These are phyloP conservation scores for Noccaea caerulescens DNA, from an alignment of 345 rosid species.

Conservation along the genomic window DNA sequence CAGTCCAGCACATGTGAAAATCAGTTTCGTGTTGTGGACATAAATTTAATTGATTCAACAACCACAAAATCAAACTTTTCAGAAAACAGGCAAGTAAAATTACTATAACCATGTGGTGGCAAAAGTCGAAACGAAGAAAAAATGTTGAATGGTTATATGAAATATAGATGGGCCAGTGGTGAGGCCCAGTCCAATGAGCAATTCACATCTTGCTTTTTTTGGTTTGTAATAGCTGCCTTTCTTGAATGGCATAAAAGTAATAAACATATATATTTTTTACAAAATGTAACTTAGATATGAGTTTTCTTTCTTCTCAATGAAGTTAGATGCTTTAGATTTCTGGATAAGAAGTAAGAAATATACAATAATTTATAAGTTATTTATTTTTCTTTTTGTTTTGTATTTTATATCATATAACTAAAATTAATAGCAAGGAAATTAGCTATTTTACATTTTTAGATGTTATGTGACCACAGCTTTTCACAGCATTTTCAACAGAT, in stretches of 20 bases:
- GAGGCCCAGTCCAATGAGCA: not conserved
- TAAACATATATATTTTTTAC: not conserved
- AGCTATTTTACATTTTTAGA: not conserved
- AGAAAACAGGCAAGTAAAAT: too few species aligned
- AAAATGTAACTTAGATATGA: too few species aligned
- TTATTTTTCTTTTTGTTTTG: not conserved
- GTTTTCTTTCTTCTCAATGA: not conserved
- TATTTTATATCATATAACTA: not conserved
- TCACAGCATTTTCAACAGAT: conserved; percentile 10
- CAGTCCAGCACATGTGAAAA: too few species aligned
- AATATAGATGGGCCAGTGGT: conserved; percentile 12
- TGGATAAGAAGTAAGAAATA: not conserved
- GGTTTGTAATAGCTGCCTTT: not conserved
- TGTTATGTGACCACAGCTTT: conserved; percentile 29
- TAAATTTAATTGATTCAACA: too few species aligned
- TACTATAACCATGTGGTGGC: too few species aligned
- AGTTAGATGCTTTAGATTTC: not conserved
- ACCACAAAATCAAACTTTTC: too few species aligned
- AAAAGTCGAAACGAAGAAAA: too few species aligned
- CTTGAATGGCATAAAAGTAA: not conserved
- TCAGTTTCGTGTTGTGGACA: too few species aligned
- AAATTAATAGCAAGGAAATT: not conserved
- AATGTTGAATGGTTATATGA: not conserved
- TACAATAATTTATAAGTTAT: not conserved
- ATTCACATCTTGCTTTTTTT: not conserved